Base-by-base conservation (phyloP, 2,329 filamentous ascomycete genomes). In the Aspergillus pseudotamarii region DNA sequence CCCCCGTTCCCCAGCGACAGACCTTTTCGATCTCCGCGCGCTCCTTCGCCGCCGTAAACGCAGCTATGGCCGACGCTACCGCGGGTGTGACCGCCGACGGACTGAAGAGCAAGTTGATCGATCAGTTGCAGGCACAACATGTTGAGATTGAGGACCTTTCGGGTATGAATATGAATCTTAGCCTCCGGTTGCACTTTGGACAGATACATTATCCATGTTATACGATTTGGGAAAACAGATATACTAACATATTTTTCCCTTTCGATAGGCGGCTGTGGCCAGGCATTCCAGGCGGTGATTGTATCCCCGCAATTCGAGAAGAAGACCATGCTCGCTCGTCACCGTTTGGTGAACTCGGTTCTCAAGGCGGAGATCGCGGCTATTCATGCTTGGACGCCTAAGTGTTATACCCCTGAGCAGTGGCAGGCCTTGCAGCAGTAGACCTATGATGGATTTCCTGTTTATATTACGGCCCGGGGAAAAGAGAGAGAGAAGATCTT, bases 331-430 rank as follows among this genome's bases (percentile, higher is more conserved):
- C 87, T 97, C 62, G 93, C 93, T 75, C 87, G 94, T 62, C 92
- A 97, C 79, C 89, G 94, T 50, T 85, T 96, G 66, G 93, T 96
- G 71, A 97, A 97, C 79, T 85, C 85, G 19, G 88, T 89, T 6
- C 83, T 97, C 71, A 94, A 93, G 81, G 86, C 89, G 54, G 93
- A 97, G 81, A 96, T 97, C 76, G 91, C 92, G 19, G 87, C 86
- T 68, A 96, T 97, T 71, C 94, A 97, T 82, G 94, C 94, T 45
- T 97, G 94, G 94, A 96, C 92, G 61, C 92, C 93, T 32, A 96
- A 93, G 80, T 97, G 94, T 78, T 91, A 93, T 81, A 97, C 94
- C 10, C 92, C 92, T 0, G 92, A 93, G 72, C 92, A 97, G 82
- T 96, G 91, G 88, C 87, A 92, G 80, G 88, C 87, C 78, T 86